Evolutionary conservation across 441 rosid species (phyloP), one percentile per base, ranked within the genome.

Genomic region (Erodium trifolium): DNA sequence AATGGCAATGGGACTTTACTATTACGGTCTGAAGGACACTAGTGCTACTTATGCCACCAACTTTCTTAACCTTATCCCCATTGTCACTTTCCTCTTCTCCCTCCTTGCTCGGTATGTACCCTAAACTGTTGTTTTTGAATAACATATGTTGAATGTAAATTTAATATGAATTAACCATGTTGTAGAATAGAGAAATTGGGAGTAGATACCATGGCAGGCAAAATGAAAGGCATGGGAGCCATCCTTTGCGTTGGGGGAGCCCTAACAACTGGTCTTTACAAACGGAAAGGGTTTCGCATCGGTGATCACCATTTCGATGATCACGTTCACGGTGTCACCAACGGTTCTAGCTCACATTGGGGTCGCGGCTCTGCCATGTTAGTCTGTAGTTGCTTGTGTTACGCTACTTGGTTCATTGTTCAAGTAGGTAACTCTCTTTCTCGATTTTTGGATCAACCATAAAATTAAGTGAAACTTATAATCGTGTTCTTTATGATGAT

Each of bases 41-140:
- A 72, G 78, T 7, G 84, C 88, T 43, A 77, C 83, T 2, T 84
- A 82, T 66, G 81, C 84, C 14, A 68, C 70, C 67, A 80, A 76
- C 75, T 79, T 79, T 70, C 76, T 84, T 64, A 84, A 77, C 73
- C 53, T 79, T 14, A 64, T 84, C 65, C 83, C 80, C 1, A 70
- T 84, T 5, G 49, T 77, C 71, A 84, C 86, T 1, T 84, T 82
- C 43, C 35, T 76, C 47, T 65, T 82, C 51, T 78, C 80, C 29
- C 63, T 67, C 31, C 17, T 84, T 59, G 5, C 63, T 4, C 14
- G 86, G 88, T 84, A 13, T 23, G n/a, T 14, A 19, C 4, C 27
- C 27, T 23, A 23, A n/a, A n/a, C n/a, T n/a, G n/a, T n/a, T n/a
- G n/a, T n/a, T n/a, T n/a, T n/a, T n/a, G n/a, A n/a, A n/a, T n/a